A percentile compares a stretch with the other conserved stretches of the same genome.
These are phyloP conservation scores for Tetrapisispora fleetii DNA, from an alignment of 805 yeast genomes.

Conservation along the genomic window DNA sequence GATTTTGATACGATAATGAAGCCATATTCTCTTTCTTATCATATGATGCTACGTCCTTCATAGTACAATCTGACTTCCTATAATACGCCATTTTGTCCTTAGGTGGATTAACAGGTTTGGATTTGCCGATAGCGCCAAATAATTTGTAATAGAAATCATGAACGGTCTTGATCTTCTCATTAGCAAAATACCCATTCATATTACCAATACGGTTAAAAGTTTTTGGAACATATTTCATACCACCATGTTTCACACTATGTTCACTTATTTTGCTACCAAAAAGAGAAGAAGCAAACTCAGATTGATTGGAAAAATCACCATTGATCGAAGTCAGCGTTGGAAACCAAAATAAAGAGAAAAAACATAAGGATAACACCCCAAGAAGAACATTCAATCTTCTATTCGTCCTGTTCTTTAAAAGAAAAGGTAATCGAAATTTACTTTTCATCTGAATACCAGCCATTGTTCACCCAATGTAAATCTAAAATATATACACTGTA, in stretches of 20 bases:
- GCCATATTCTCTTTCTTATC: not conserved
- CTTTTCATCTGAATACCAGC: not conserved
- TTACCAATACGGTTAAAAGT: constrained; percentile 1
- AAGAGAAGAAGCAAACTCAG: not conserved
- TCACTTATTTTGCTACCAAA: not conserved
- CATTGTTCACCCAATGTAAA: not conserved
- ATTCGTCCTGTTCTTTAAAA: not conserved
- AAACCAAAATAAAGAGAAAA: constrained; percentile 1
- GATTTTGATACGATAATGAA: constrained; percentile 6
- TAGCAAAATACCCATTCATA: constrained; percentile 1
- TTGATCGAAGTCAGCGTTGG: not conserved
- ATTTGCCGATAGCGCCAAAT: not conserved
- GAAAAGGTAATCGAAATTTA: not conserved
- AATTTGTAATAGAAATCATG: constrained; percentile 2
- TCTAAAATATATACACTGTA: not conserved
- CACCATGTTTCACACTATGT: not conserved
- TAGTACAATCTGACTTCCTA: not conserved
- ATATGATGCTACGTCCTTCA: not conserved
- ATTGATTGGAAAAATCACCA: not conserved
- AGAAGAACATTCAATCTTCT: not conserved
- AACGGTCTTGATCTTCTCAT: not conserved
- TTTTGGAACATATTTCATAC: not conserved
- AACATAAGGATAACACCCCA: not conserved
- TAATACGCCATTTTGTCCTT: not conserved
- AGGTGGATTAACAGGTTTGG: constrained; percentile 3